phyloP scores from a whole-genome alignment of 2,329 filamentous ascomycete genomes.

The Coniochaeta sp. region DNA sequence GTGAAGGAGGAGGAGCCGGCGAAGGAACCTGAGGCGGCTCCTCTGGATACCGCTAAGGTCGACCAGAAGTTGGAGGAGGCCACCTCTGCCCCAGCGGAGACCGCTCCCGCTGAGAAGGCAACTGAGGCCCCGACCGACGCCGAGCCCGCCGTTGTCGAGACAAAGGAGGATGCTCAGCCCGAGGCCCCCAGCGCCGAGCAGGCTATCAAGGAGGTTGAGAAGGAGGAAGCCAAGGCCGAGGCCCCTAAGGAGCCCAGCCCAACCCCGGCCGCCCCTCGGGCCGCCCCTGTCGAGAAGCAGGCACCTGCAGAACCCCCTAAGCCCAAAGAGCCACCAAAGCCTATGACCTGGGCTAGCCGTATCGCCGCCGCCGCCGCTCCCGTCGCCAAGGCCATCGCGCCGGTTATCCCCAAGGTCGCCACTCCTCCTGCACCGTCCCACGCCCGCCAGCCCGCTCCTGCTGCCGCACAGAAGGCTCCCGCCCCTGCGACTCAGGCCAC shows the following conservation, averaged over 20 bases:
- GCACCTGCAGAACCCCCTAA: constrained; percentile 36
- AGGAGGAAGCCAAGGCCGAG: constrained; percentile 54
- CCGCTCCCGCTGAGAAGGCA: constrained; percentile 28
- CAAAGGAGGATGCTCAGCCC: constrained; percentile 28
- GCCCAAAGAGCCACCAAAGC: constrained; percentile 46
- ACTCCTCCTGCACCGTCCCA: constrained; percentile 44
- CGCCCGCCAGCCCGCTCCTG: constrained; percentile 36
- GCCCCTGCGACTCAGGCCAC: constrained; percentile 30
- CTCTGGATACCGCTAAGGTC: constrained; percentile 46
- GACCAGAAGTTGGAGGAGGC: constrained; percentile 72
- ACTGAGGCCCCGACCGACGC: constrained; percentile 22
- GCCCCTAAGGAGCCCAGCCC: constrained; percentile 59
- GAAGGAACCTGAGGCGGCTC: constrained; percentile 14
- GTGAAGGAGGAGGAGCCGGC: constrained; percentile 20
- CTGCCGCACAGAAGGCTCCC: constrained; percentile 23
- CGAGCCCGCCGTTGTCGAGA: constrained; percentile 23
- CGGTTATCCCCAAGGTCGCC: constrained; percentile 50
- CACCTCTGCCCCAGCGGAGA: constrained; percentile 26
- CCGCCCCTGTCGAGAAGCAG: constrained; percentile 28
- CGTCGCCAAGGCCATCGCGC: constrained; percentile 39
- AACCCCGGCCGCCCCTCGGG: constrained; percentile 45
- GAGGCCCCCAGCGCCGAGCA: constrained; percentile 37
- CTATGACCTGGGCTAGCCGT: constrained; percentile 70
- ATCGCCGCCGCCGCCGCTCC: constrained; percentile 51
- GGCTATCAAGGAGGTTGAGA: constrained; percentile 43